Evolutionary conservation across 2,329 filamentous ascomycete species (phyloP).

Genomic region (Colletotrichum cuscutae): DNA sequence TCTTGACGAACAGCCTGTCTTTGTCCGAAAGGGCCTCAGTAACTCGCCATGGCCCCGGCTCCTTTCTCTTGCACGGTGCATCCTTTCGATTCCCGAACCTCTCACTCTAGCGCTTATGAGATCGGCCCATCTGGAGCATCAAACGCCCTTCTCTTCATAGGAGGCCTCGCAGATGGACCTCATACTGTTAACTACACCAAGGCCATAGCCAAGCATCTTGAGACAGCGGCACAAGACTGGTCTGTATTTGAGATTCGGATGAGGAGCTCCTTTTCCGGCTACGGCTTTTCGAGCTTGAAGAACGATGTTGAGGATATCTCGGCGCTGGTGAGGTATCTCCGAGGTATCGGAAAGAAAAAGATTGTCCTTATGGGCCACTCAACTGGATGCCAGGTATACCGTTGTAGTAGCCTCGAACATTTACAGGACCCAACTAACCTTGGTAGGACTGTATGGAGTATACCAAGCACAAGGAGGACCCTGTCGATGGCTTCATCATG

Average conservation of each 20-base stretch:
- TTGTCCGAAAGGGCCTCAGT: background rate
- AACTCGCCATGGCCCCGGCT: background rate
- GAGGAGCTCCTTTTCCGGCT: constrained; percentile 63
- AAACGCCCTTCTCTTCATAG: constrained; percentile 76
- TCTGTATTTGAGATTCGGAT: constrained; percentile 68
- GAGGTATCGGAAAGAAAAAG: constrained; percentile 59
- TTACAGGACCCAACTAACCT: constrained; percentile 10
- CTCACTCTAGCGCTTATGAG: constrained; percentile 59
- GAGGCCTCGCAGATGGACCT: constrained; percentile 76
- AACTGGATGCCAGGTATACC: constrained; percentile 64
- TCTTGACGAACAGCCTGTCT: background rate
- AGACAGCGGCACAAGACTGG: constrained; percentile 52
- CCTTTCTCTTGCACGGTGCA: constrained; percentile 53
- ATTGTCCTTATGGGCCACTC: constrained; percentile 69
- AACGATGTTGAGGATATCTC: constrained; percentile 66
- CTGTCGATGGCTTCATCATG: constrained; percentile 80
- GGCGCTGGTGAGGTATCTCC: constrained; percentile 63
- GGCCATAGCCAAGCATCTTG: constrained; percentile 55
- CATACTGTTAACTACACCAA: constrained; percentile 70
- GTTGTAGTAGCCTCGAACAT: background rate
- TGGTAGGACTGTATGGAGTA: constrained; percentile 68
- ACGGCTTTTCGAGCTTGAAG: constrained; percentile 59
- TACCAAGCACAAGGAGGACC: constrained; percentile 52
- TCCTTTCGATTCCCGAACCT: constrained; percentile 53
- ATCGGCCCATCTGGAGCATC: constrained; percentile 50